Evolutionary conservation across 1,284 basidiomycete genomes (phyloP), one percentile per base, ranked within the genome.

Genomic region (Psilocybe mexicana): DNA sequence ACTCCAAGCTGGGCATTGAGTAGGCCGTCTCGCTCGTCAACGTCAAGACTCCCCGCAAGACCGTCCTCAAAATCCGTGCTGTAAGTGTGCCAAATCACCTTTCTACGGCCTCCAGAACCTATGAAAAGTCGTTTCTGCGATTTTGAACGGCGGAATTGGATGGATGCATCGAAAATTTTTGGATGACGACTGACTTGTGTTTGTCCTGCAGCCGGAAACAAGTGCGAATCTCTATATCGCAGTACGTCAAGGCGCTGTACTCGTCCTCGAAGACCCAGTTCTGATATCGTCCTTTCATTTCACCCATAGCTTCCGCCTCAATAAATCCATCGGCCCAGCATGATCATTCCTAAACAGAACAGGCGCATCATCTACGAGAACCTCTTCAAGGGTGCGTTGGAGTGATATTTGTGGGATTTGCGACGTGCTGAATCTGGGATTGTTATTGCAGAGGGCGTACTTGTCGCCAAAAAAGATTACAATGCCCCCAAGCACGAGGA

Each of bases 381-480:
- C 83, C 94, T 98, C 84, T 98, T 98, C 92, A 96, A 96, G 81
- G 95, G 93, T 93, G 65, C 66, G 86, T 77, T 23, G 45, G 44
- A 40, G 38, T 43, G 18, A 18, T 59, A 44, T 35, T 14, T 43
- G 48, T 50, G n/a, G 57, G 23, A 50, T 46, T 43, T 42, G 25
- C 25, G 40, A 8, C 6, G 2, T 4, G 48, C 43, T 46, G 35
- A 40, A 45, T 10, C 25, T 14, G 47, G 23, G 30, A 24, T 26
- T 36, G 12, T 24, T 52, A 23, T 36, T 50, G 42, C 66, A 94
- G 93, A 98, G 90, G 96, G 97, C 72, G 97, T 98, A 65, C 83
- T 98, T 74, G 96, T 99, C 74, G 96, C 96, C 72, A 96, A 97
- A 84, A 99, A 99, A 84, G 95, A 99, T 80, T 98, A 85, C 84